A percentile compares a stretch with the other conserved stretches of the same genome.
These are phyloP conservation scores for Fistulifera pelliculosa DNA, from an alignment of 108 stramenopile genomes.

Conservation along the genomic window DNA sequence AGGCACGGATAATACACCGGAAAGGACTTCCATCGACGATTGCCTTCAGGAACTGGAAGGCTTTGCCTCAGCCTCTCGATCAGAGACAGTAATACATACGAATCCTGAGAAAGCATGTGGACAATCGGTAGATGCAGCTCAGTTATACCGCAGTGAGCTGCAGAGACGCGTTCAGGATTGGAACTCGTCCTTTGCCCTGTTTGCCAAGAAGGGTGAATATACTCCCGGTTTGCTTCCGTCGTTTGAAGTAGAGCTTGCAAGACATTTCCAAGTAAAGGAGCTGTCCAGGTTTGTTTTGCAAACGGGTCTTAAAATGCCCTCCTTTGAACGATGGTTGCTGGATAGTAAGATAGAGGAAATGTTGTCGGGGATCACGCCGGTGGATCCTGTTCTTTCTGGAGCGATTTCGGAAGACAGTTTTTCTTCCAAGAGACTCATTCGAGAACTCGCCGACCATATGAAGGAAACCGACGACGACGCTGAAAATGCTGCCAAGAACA, in stretches of 20 bases:
- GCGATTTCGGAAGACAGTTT: conserved; percentile 6
- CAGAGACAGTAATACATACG: too few species aligned
- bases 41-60: too few species aligned
- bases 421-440: conserved; percentile 25
- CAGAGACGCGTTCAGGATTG: not conserved
- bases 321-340: conserved; percentile 70
- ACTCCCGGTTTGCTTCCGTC: conserved; percentile 36
- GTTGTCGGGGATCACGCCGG: conserved; percentile 8
- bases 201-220: conserved; percentile 12
- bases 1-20: too few species aligned
- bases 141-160: too few species aligned
- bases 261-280: conserved; percentile 46
- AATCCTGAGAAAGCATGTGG: too few species aligned
- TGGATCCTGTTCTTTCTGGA: conserved; percentile 37
- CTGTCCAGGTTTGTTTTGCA: conserved; percentile 45
- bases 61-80: too few species aligned
- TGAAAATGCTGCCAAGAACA: conserved; percentile 14
- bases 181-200: not conserved
- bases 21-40: too few species aligned
- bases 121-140: too few species aligned
- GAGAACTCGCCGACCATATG: conserved; percentile 12
- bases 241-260: conserved; percentile 48
- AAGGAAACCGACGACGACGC: conserved; percentile 4
- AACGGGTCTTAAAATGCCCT: conserved; percentile 50
- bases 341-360: conserved; percentile 54